Percentiles rank a stretch among this genome's conserved stretches.
Conservation (phyloP, 208 protist species). For the Herpetomonas tarakana region DNA sequence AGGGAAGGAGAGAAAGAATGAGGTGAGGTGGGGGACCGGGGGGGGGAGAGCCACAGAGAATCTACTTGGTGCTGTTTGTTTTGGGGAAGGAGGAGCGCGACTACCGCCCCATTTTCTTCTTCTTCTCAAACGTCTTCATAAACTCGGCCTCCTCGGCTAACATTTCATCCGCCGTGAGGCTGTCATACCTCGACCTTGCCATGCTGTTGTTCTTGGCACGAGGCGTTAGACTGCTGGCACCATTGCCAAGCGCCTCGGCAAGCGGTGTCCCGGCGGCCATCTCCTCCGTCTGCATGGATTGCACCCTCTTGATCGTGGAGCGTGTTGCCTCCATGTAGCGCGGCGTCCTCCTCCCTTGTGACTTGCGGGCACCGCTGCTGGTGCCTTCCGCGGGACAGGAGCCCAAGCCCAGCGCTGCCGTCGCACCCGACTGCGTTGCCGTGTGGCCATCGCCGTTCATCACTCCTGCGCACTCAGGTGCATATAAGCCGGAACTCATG, state of each 20-base stretch:
- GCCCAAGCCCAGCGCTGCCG: neutral
- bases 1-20: too few relatives aligned
- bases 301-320: neutral
- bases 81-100: too few relatives aligned
- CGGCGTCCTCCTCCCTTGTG: neutral
- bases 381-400: neutral
- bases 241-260: neutral
- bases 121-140: conserved; percentile 40
- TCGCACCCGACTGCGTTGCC: neutral
- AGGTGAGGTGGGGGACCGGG: too few relatives aligned
- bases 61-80: too few relatives aligned
- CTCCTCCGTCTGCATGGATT: neutral
- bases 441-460: too few relatives aligned
- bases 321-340: neutral
- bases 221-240: too few relatives aligned
- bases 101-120: conserved; percentile 18
- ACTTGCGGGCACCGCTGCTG: neutral
- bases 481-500: neutral
- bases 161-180: conserved; percentile 31
- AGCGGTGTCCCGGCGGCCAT: neutral
- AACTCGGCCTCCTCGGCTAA: conserved; percentile 41
- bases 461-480: neutral
- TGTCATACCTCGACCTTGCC: neutral
- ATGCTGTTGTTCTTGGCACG: too few relatives aligned
- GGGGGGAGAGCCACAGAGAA: too few relatives aligned